Evolutionary conservation across 2,329 filamentous ascomycete species (phyloP).

Genomic region (Aspergillus sp.): DNA sequence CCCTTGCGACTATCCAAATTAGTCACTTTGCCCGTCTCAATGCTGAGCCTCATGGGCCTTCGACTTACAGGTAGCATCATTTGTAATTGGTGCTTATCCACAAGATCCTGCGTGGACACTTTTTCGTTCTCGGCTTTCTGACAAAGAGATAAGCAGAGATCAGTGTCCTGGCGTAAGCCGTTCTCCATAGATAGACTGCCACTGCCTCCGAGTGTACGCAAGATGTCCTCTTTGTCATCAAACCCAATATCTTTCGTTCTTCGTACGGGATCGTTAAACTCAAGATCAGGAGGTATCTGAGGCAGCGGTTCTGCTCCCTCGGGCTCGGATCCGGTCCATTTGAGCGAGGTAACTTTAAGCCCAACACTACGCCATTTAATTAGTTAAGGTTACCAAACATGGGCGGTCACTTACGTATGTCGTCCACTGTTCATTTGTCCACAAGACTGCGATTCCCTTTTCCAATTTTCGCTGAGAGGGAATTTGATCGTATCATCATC

Average conservation of each 20-base stretch:
- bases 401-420: conserved; percentile 38
- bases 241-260: conserved; percentile 33
- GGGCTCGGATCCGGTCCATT: conserved; percentile 30
- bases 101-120: conserved; percentile 33
- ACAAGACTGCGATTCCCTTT: conserved; percentile 36
- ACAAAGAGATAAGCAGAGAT: background rate
- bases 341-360: conserved; percentile 37
- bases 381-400: conserved; percentile 8
- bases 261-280: conserved; percentile 29
- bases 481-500: conserved; percentile 37
- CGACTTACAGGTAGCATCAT: conserved; percentile 33
- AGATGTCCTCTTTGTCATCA: conserved; percentile 10
- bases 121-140: conserved; percentile 14
- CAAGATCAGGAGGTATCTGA: conserved; percentile 33
- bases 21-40: conserved; percentile 1
- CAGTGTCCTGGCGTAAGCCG: background rate
- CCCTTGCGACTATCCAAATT: conserved; percentile 22
- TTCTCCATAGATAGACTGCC: background rate
- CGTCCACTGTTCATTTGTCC: conserved; percentile 40
- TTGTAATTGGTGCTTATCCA: conserved; percentile 30
- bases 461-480: conserved; percentile 42
- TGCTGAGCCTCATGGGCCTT: background rate
- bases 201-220: background rate
- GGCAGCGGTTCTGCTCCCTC: conserved; percentile 26
- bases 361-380: conserved; percentile 31